These are phyloP conservation scores for Camellia oleifera DNA, from an alignment of 179 eudicot species.

Conservation along the genomic window DNA sequence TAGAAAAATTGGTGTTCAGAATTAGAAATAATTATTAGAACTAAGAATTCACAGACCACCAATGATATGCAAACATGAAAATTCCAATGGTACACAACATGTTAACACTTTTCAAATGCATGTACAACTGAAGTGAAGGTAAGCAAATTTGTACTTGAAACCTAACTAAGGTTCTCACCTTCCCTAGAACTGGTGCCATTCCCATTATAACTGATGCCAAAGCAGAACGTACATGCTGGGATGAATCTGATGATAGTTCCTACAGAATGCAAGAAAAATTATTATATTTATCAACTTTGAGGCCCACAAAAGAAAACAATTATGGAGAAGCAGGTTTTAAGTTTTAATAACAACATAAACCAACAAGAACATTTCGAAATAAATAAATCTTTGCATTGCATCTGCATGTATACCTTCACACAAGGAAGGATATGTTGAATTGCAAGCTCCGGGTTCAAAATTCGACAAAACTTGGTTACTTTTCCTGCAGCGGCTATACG, in stretches of 20 bases:
- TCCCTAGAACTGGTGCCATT: slow-evolving; percentile 96
- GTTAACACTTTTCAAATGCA: not conserved
- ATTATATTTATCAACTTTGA: not conserved
- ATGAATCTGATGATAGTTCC: slow-evolving; percentile 97
- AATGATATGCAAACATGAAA: not conserved
- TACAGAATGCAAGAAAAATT: slow-evolving; percentile 22
- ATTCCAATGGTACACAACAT: not conserved
- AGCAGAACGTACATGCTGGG: slow-evolving; percentile 99
- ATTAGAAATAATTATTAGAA: not conserved
- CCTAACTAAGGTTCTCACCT: slow-evolving; percentile 42
- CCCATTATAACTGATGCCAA: slow-evolving; percentile 99
- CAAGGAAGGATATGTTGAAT: slow-evolving; percentile 96
- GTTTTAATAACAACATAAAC: not conserved
- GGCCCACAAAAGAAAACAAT: not conserved
- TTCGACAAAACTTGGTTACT: slow-evolving; percentile 91
- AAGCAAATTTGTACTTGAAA: not conserved
- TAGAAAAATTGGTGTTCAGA: not conserved
- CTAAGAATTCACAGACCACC: not conserved
- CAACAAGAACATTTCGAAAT: not conserved
- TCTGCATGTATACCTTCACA: slow-evolving; percentile 56
- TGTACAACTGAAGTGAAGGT: not conserved
- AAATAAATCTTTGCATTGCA: not conserved
- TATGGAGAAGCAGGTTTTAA: not conserved
- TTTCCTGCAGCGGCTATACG: slow-evolving; percentile 99
- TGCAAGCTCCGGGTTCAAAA: slow-evolving; percentile 85